A percentile compares a stretch with the other conserved stretches of the same genome.
phyloP scores from a whole-genome alignment of 106 monocot genomes.

The Hemerocallis citrina region DNA sequence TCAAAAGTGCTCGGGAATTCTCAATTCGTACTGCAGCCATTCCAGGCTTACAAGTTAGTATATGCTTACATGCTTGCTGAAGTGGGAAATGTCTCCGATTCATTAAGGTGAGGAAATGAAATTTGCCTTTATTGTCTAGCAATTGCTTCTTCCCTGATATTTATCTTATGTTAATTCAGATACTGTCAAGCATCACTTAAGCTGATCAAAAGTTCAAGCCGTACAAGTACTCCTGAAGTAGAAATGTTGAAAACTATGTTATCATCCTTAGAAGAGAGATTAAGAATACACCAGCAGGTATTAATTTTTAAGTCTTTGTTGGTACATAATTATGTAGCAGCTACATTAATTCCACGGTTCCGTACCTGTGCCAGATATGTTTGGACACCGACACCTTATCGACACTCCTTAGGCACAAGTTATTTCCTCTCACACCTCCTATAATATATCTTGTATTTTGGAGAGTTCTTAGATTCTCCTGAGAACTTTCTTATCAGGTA shows the following conservation, averaged over 20 bases:
- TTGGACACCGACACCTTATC: no score
- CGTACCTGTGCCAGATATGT: no score
- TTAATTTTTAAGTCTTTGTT: no score
- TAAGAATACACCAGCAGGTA: conserved; percentile 87
- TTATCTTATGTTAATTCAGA: conserved; percentile 25
- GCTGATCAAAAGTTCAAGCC: conserved; percentile 63
- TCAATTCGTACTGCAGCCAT: conserved; percentile 73
- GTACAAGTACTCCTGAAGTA: conserved; percentile 71
- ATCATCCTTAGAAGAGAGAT: conserved; percentile 80
- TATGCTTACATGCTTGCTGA: conserved; percentile 97
- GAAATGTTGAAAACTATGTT: conserved; percentile 70
- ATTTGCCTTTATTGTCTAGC: conserved; percentile 13
- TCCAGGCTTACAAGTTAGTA: conserved; percentile 93
- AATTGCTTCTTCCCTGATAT: not conserved
- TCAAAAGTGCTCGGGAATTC: conserved; percentile 94
- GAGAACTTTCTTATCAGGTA: no score
- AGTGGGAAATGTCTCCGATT: conserved; percentile 85
- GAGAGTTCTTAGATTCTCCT: no score
- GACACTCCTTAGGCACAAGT: no score
- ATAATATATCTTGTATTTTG: no score
- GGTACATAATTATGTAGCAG: no score
- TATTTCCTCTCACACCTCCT: no score
- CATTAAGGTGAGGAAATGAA: conserved; percentile 57
- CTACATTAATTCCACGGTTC: no score
- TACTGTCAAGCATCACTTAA: conserved; percentile 91